Base-by-base conservation (phyloP, 257 asterid genomes). In the Solanum rostratum region DNA sequence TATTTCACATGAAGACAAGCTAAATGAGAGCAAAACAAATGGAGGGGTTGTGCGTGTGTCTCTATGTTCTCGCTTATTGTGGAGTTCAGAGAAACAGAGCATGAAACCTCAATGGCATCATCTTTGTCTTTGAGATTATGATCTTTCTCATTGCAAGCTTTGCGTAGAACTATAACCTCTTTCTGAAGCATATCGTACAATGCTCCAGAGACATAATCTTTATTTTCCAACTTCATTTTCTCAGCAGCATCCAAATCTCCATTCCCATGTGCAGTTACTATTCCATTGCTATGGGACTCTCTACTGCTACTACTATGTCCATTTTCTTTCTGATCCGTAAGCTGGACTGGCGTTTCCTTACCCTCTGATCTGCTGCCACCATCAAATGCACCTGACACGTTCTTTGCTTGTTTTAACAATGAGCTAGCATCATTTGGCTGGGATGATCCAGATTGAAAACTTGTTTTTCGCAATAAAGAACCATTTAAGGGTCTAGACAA, bases 171-270 rank as follows among this genome's bases (percentile, higher is more conserved):
- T 81, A 92, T 90, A 84, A 94, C 98, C 92, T 94, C 99, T 90
- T 93, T 96, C 90, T 96, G 98, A 89, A 94, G 90, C 93, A 94
- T 89, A 88, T 96, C 98, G 62, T 96, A 96, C 69, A 96, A 85
- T 81, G 87, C 71, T 57, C 98, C 99, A 81, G 98, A 94, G 60
- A 95, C 95, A 85, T 14, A 88, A 88, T 95, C 98, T 84, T 90
- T 92, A 82, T 86, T 89, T 52, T 85, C 95, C 69, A 82, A 84
- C 86, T 87, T 89, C 39, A 57, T 10, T 87, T 90, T 95, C 59
- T 88, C 95, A 29, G 85, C 70, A 83, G 79, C 81, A 82, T 62
- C 78, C 53, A 78, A 91, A 83, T 87, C 84, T 59, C 89, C 95
- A 65, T 91, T 89, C 86, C 86, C 96, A 84, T 84, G 86, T 39